Percentiles rank a stretch among this genome's conserved stretches.
These are phyloP conservation scores for Huntiella decipiens DNA, from an alignment of 2,329 filamentous ascomycete species.

Conservation along the genomic window DNA sequence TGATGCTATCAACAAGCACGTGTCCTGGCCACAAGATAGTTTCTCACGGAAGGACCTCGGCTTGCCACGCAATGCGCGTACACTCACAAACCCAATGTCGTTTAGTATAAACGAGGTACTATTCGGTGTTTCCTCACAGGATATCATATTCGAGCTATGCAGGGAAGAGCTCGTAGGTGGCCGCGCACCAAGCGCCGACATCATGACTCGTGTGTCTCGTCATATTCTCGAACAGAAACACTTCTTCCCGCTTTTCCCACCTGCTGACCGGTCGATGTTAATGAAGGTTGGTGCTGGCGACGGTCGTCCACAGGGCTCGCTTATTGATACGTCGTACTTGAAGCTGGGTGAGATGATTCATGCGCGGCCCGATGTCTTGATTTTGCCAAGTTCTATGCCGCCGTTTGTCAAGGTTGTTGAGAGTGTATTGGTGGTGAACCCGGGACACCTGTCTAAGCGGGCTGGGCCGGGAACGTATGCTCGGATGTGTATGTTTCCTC, in stretches of 20 bases:
- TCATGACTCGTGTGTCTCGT: constrained; percentile 52
- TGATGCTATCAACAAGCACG: constrained; percentile 63
- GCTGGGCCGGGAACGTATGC: constrained; percentile 73
- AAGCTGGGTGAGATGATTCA: constrained; percentile 84
- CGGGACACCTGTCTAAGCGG: constrained; percentile 69
- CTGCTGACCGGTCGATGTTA: constrained; percentile 47
- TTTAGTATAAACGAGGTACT: constrained; percentile 74
- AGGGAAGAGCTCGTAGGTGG: constrained; percentile 39
- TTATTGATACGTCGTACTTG: constrained; percentile 66
- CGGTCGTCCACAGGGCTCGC: constrained; percentile 49
- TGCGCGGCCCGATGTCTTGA: constrained; percentile 64
- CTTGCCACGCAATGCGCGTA: constrained; percentile 53
- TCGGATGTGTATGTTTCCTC: constrained; percentile 54
- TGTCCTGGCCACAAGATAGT: constrained; percentile 56
- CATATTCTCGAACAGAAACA: constrained; percentile 79
- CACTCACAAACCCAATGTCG: constrained; percentile 82
- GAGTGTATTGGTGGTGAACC: constrained; percentile 77
- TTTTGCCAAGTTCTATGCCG: constrained; percentile 64
- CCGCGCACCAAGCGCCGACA: constrained; percentile 20
- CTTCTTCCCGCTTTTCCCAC: constrained; percentile 78
- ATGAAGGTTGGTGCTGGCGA: constrained; percentile 44
- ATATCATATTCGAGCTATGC: constrained; percentile 67
- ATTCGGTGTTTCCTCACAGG: constrained; percentile 65
- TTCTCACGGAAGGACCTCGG: constrained; percentile 54
- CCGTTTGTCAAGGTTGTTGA: constrained; percentile 87